Evolutionary conservation across 306 rosid species (phyloP).

Genomic region (Betula pendula): DNA sequence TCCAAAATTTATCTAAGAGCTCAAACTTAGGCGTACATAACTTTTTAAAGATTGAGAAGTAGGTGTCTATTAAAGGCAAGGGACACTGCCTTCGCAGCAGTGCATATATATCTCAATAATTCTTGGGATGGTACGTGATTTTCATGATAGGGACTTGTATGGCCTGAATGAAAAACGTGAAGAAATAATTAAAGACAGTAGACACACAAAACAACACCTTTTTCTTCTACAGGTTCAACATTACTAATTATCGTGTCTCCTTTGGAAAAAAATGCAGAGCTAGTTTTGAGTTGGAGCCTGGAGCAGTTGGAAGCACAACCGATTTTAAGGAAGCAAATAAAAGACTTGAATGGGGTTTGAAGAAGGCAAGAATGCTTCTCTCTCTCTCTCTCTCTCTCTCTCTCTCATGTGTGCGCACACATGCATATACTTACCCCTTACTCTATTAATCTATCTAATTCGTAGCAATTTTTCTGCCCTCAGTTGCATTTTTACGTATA

Average conservation of each 20-base stretch:
- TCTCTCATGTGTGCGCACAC: not conserved
- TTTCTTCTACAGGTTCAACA: not conserved
- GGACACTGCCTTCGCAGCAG: not conserved
- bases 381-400: not conserved
- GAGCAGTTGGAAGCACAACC: constrained; percentile 80
- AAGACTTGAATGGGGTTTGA: constrained; percentile 85
- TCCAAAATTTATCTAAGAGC: not conserved
- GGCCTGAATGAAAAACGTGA: not conserved
- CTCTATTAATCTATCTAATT: constrained; percentile 15
- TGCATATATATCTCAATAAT: too few relatives aligned
- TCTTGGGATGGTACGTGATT: not conserved
- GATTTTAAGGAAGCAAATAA: constrained; percentile 82
- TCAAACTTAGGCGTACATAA: not conserved
- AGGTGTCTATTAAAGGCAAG: not conserved
- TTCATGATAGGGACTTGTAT: not conserved
- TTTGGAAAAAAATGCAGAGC: constrained; percentile 47
- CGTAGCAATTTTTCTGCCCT: constrained; percentile 8
- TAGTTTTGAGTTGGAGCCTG: constrained; percentile 85
- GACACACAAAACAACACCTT: not conserved
- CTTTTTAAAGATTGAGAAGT: not conserved
- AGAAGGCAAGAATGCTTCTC: constrained; percentile 55
- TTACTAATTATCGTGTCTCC: not conserved
- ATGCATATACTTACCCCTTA: not conserved
- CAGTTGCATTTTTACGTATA: constrained; percentile 19
- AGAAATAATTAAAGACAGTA: not conserved